Conservation (phyloP, 768 basidiomycete species). For the Macrocybe gigantea region DNA sequence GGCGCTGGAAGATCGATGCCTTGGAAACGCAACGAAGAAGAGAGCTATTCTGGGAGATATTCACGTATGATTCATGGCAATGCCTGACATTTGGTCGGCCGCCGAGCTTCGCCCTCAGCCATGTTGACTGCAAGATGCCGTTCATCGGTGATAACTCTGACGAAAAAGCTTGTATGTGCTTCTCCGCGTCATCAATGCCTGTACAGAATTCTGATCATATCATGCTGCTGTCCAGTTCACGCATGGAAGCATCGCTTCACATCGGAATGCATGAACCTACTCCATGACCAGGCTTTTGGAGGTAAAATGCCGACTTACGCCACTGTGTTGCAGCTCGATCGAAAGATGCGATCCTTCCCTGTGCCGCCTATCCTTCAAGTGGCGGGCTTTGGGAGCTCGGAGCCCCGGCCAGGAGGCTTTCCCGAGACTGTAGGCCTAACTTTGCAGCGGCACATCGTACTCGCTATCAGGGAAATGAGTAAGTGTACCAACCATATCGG, state of each 20-base stretch:
- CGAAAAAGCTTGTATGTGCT: slow-evolving; percentile 52
- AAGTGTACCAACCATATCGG: slow-evolving; percentile 17
- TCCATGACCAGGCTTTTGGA: slow-evolving; percentile 69
- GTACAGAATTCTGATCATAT: slow-evolving; percentile 3
- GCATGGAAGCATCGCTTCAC: slow-evolving; percentile 68
- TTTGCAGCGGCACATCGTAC: slow-evolving; percentile 60
- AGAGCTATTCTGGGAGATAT: slow-evolving; percentile 64
- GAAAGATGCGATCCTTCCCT: slow-evolving; percentile 62
- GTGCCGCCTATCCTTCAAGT: slow-evolving; percentile 63
- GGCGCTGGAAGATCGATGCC: slow-evolving; percentile 55
- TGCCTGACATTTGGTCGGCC: slow-evolving; percentile 68
- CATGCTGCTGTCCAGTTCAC: slow-evolving; percentile 33
- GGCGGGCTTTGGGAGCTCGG: slow-evolving; percentile 57
- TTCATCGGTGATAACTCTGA: slow-evolving; percentile 40
- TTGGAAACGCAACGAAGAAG: slow-evolving; percentile 57
- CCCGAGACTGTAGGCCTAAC: slow-evolving; percentile 49
- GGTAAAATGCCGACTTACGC: slow-evolving; percentile 65
- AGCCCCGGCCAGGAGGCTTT: slow-evolving; percentile 36
- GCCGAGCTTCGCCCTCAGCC: slow-evolving; percentile 60
- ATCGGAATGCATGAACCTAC: slow-evolving; percentile 62
- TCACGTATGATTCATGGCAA: slow-evolving; percentile 50
- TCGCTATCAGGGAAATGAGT: slow-evolving; percentile 69
- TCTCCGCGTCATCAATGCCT: not conserved
- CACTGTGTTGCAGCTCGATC: slow-evolving; percentile 60
- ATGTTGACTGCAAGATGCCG: slow-evolving; percentile 64